phyloP scores from a whole-genome alignment of 306 rosid species.

The Castanea sativa region DNA sequence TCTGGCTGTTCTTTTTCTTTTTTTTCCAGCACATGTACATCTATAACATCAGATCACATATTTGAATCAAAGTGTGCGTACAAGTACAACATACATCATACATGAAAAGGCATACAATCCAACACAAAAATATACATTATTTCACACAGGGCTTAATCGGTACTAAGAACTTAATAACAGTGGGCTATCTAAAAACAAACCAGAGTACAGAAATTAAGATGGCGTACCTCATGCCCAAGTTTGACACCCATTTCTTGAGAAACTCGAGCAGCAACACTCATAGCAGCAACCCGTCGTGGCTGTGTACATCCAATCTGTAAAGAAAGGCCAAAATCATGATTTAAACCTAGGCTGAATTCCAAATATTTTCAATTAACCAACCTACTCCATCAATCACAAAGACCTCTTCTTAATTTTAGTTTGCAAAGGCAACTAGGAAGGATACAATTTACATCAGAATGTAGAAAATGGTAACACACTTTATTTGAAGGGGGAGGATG shows the following conservation, averaged over 20 bases:
- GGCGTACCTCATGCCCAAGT: conserved; percentile 85
- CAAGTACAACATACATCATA: not conserved
- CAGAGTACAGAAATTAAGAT: conserved; percentile 4
- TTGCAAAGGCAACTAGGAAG: not conserved
- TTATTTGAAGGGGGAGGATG: not conserved
- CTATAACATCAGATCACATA: not conserved
- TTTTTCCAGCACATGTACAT: not conserved
- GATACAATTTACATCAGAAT: not conserved
- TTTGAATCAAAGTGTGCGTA: not conserved
- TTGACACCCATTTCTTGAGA: conserved; percentile 97
- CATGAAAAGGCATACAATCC: not conserved
- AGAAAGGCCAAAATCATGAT: not conserved
- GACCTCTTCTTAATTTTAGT: not conserved
- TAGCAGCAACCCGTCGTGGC: conserved; percentile 97
- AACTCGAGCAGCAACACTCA: conserved; percentile 99
- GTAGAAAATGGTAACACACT: not conserved
- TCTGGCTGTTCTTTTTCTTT: not conserved
- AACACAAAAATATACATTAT: not conserved
- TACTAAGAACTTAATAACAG: not conserved
- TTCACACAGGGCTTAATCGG: not conserved
- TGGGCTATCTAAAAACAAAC: not conserved
- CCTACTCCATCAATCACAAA: not conserved
- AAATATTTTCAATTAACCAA: conserved; percentile 8
- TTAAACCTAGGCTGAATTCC: not conserved
- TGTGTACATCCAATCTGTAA: conserved; percentile 94